A percentile compares a stretch with the other conserved stretches of the same genome.
Conservation (phyloP, 2,329 filamentous ascomycete genomes). For the Claviceps quebecensis region DNA sequence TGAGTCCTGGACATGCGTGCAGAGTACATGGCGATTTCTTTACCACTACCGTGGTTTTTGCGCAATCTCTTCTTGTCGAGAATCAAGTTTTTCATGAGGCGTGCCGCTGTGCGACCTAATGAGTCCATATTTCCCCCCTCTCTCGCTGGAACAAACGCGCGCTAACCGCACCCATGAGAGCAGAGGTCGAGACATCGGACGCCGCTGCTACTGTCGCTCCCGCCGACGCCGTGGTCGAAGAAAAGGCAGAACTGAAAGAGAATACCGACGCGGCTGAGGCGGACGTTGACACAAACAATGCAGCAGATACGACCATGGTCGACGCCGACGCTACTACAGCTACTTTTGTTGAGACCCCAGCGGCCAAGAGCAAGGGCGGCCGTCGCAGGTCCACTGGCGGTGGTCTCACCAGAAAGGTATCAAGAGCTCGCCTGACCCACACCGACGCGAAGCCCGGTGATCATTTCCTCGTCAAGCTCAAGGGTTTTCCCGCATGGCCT, state of each 20-base stretch:
- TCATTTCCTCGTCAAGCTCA: slow-evolving; percentile 83
- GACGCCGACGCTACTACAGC: slow-evolving; percentile 10
- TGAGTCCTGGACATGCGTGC: slow-evolving; percentile 13
- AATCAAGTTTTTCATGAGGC: background rate
- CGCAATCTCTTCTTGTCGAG: background rate
- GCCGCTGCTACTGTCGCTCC: slow-evolving; percentile 15
- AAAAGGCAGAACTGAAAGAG: slow-evolving; percentile 12
- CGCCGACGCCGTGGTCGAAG: slow-evolving; percentile 15
- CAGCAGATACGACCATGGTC: slow-evolving; percentile 7
- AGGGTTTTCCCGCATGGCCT: slow-evolving; percentile 90
- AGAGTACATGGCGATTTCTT: background rate
- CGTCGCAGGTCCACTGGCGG: slow-evolving; percentile 63
- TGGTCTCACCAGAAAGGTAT: slow-evolving; percentile 76
- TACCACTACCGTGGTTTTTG: background rate
- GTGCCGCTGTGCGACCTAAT: background rate
- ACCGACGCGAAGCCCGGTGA: slow-evolving; percentile 80
- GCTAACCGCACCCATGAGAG: background rate
- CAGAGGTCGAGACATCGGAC: slow-evolving; percentile 14
- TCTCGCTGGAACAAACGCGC: background rate
- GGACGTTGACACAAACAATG: slow-evolving; percentile 42
- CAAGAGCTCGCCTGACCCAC: slow-evolving; percentile 54
- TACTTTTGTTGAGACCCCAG: slow-evolving; percentile 15
- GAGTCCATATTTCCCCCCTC: background rate
- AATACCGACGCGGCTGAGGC: slow-evolving; percentile 15
- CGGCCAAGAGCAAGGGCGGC: slow-evolving; percentile 37